Evolutionary conservation across 2,329 filamentous ascomycete species (phyloP), one percentile per base, ranked within the genome.

Genomic region (Seiridium cupressi): DNA sequence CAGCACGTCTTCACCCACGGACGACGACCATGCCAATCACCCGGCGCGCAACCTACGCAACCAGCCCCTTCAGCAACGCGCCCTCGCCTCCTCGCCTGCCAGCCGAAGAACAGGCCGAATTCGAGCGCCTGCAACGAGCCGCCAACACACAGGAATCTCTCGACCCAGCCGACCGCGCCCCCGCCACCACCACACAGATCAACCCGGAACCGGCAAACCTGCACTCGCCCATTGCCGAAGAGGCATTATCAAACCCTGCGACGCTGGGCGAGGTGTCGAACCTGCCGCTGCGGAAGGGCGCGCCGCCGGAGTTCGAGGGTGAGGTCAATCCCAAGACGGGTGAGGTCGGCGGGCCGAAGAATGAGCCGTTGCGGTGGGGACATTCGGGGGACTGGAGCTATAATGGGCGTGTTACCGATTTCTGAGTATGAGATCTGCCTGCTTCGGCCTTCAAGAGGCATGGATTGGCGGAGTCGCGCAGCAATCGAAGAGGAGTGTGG

Each of bases 311-410:
- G 78, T 99, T 99, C 69, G 88, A 94, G 66, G 95, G 95, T 61
- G 93, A 98, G 58, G 83, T 81, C 59, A 98, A 99, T 74, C 95
- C 95, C 3, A 90, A 89, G 81, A 99, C 95, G 1, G 95, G 95
- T 32, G 95, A 99, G 81, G 87, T 97, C 9, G 95, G 95, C 5
- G 95, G 95, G 1, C 95, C 95, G 5, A 99, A 98, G 87, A 98
- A 96, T 72, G 94, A 99, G 77, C 95, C 95, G 56, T 72, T 98
- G 72, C 80, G 93, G 68, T 97, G 94, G 94, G 93, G 93, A 0
- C 80, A 83, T 18, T 73, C 69, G 0, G 89, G 91, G 1, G 86
- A 89, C 69, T 99, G 93, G 90, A 97, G 92, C 74, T 99, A 91
- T 75, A 97, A 97, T 75, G 95, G 95, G 51, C 82, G 94, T 64